Percentiles rank a stretch among this genome's conserved stretches.
phyloP scores from a whole-genome alignment of 1,139 yeast species.

The Suhomyces terraborum region DNA sequence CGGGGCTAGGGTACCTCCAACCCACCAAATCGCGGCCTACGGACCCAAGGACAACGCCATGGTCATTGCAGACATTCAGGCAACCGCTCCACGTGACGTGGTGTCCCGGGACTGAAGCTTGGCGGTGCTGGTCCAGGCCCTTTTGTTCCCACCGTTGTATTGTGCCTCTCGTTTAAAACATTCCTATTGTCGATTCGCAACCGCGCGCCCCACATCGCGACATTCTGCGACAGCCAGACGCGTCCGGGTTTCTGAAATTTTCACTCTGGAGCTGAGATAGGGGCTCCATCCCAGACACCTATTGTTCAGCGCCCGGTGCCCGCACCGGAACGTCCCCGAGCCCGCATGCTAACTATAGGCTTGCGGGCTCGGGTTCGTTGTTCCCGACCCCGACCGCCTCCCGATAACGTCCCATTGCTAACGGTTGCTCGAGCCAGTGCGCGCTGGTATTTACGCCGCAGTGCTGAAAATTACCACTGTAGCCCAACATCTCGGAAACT shows the following conservation, averaged over 20 bases:
- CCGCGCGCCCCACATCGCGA: conserved; percentile 5
- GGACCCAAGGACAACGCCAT: neutral
- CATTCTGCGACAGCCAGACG: conserved; percentile 9
- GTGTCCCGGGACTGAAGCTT: neutral
- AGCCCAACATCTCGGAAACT: too few species aligned
- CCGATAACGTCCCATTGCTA: too few species aligned
- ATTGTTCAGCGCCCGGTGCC: neutral
- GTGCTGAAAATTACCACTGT: too few species aligned
- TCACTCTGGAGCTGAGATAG: neutral
- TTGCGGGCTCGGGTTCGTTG: too few species aligned
- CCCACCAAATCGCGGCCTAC: neutral
- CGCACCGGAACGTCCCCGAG: too few species aligned
- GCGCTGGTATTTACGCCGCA: too few species aligned
- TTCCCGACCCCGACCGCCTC: too few species aligned
- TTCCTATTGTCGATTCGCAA: conserved; percentile 7
- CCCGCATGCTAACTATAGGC: too few species aligned
- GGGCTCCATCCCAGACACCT: conserved; percentile 1
- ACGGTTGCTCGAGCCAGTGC: too few species aligned
- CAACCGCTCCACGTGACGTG: neutral
- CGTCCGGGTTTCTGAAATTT: conserved; percentile 4
- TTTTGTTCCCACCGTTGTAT: neutral
- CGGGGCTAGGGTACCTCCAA: neutral
- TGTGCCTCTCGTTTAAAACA: conserved; percentile 5
- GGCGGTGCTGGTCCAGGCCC: neutral
- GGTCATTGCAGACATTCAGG: neutral